Evolutionary conservation across 2,329 filamentous ascomycete species (phyloP), one percentile per base, ranked within the genome.

Genomic region (Ophiostoma tasmaniense): DNA sequence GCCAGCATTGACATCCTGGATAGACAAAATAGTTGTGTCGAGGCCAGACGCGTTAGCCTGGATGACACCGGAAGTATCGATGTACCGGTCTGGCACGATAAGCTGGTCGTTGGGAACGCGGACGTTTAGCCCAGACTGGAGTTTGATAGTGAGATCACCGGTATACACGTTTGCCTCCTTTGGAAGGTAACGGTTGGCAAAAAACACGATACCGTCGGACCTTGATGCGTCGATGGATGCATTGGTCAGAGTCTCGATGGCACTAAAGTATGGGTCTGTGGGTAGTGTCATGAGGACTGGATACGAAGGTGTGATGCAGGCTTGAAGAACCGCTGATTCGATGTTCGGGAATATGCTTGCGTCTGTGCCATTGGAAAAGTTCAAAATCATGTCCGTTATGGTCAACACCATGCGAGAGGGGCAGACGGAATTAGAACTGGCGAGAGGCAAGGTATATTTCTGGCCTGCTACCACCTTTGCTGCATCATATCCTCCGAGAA

Each of bases 401-500:
- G 50, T 55, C 22, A 55, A 4, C 10, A 55, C 50, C 50, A 55
- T 55, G 50, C 50, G 50, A 55, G 50, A 55, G 10, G 8, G n/a
- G 13, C 50, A 55, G 50, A 25, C 50, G 1, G 50, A 55, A 14
- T 5, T 10, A 10, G 50, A 8, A 13, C 8, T 25, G 22, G 50
- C 50, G 25, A 55, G 50, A 10, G 50, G 22, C 11, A 25, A 25
- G 3, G 50, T 55, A 13, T 55, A 55, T 55, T 25, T 28, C 13
- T 55, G 22, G 50, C 50, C 70, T 33, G 66, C 68, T 25, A 75
- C 71, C 69, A 68, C 42, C 20, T 75, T 76, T 33, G 74, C 74
- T 28, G 64, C 55, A 64, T 76, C 75, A 42, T 74, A 75, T 33
- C 76, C 75, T 55, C 76, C 76, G 3, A 77, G 68, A 30, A 77